Percentiles rank a stretch among this genome's conserved stretches.
Evolutionary conservation across 768 basidiomycete genomes (phyloP).

Genomic region (Suillus weaverae): DNA sequence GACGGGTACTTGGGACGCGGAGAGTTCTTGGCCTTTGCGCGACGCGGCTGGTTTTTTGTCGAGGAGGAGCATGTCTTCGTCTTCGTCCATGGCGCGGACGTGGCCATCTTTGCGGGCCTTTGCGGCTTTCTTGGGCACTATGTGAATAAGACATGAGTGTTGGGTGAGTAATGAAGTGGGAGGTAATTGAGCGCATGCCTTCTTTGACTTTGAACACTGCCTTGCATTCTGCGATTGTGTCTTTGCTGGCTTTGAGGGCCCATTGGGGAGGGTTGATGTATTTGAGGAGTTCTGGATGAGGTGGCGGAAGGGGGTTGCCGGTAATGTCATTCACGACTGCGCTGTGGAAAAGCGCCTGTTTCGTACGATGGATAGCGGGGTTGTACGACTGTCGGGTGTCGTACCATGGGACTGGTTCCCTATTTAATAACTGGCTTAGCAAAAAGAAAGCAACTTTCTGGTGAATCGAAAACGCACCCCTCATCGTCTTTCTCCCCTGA

Average conservation of each 20-base stretch:
- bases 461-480: conserved; percentile 48
- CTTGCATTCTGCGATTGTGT: conserved; percentile 61
- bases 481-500: conserved; percentile 75
- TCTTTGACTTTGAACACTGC: conserved; percentile 73
- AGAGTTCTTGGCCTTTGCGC: background rate
- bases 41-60: conserved; percentile 29
- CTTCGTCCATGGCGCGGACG: conserved; percentile 59
- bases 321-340: conserved; percentile 77
- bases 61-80: conserved; percentile 59
- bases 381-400: conserved; percentile 78
- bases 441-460: background rate
- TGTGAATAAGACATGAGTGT: conserved; percentile 1
- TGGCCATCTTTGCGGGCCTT: conserved; percentile 63
- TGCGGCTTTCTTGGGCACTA: conserved; percentile 65
- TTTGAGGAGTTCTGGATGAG: conserved; percentile 80
- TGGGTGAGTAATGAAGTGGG: background rate
- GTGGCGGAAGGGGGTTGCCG: conserved; percentile 75
- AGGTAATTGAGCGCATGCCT: conserved; percentile 42
- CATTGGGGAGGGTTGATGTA: conserved; percentile 79
- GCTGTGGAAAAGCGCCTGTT: conserved; percentile 90
- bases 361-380: conserved; percentile 86
- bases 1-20: conserved; percentile 10
- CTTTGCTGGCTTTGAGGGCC: conserved; percentile 59
- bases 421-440: conserved; percentile 28
- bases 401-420: conserved; percentile 72